A percentile compares a stretch with the other conserved stretches of the same genome.
phyloP scores from a whole-genome alignment of 1,139 yeast species.

The Yamadazyma buinensis region DNA sequence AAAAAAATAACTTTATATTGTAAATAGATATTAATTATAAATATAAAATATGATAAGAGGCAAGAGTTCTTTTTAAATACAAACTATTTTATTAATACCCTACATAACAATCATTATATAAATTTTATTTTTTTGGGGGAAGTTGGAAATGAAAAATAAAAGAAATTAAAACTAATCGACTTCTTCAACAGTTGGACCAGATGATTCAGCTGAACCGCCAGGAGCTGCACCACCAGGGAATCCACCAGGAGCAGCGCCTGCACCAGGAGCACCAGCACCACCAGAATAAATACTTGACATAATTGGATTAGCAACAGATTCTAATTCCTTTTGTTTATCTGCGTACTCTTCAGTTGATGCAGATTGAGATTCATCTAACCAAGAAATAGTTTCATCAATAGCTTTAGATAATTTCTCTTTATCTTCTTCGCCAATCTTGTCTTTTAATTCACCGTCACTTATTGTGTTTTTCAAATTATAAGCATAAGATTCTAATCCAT shows the following conservation, averaged over 20 bases:
- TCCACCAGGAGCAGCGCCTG: conserved; percentile 39
- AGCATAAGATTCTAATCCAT: conserved; percentile 85
- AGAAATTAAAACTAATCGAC: conserved; percentile 55
- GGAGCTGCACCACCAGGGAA: conserved; percentile 38
- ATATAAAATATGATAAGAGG: no score
- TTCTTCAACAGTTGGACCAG: conserved; percentile 72
- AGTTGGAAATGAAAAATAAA: no score
- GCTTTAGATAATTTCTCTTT: conserved; percentile 41
- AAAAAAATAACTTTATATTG: no score
- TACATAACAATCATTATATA: background rate
- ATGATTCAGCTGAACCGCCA: conserved; percentile 17
- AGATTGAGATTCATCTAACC: conserved; percentile 50
- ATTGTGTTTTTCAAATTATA: conserved; percentile 68
- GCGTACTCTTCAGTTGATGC: conserved; percentile 52
- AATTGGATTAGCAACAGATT: conserved; percentile 61
- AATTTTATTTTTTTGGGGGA: no score
- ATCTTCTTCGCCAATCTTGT: conserved; percentile 44
- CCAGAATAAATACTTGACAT: conserved; percentile 57
- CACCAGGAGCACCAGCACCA: conserved; percentile 48
- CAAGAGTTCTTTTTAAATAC: no score
- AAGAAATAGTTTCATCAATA: conserved; percentile 40
- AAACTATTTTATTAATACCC: background rate
- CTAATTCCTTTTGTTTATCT: conserved; percentile 65
- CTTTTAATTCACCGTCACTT: conserved; percentile 46
- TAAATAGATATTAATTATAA: no score